Evolutionary conservation across 2,329 filamentous ascomycete genomes (phyloP), one percentile per base, ranked within the genome.

Genomic region (Penicillium sclerotiorum): DNA sequence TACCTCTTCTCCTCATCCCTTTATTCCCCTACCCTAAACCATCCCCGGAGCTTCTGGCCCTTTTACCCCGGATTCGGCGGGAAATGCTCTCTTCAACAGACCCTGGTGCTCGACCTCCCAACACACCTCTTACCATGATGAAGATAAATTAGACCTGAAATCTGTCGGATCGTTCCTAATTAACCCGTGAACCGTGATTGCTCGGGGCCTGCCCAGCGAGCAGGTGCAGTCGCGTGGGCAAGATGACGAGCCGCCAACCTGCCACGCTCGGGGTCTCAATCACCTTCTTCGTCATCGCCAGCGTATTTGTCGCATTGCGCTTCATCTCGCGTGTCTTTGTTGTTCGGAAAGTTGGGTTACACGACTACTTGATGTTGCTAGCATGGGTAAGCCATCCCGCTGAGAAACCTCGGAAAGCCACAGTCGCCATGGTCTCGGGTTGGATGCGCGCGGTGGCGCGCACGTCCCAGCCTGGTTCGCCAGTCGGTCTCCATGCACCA

Each of bases 301-400:
- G 87, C 32, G 64, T 88, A 47, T 93, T 95, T 66, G 89, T 96
- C 59, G 77, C 78, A 35, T 80, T 89, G 28, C 85, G 92, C 47
- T 77, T 95, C 58, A 73, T 89, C 35, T 90, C 88, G 52, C 82
- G 91, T 22, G 78, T 82, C 42, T 83, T 80, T 39, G 86, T 96
- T 42, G 86, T 96, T 48, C 83, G 82, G 59, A 85, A 81, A 47
- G 73, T 90, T 44, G 84, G 80, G 47, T 82, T 82, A 76, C 90
- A 95, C 71, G 92, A 96, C 76, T 88, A 86, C 70, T 82, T 89
- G 61, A 94, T 96, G 70, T 70, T 90, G 9, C 58, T 89, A 33
- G 90, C 91, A 47, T 96, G 90, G 92, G 70, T 84, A 64, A 52
- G 66, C 59, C 46, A 36, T 37, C 52, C 46, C 58, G 50, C 52